phyloP scores from a whole-genome alignment of 495 filamentous ascomycete genomes.

The Xylaria venustula region DNA sequence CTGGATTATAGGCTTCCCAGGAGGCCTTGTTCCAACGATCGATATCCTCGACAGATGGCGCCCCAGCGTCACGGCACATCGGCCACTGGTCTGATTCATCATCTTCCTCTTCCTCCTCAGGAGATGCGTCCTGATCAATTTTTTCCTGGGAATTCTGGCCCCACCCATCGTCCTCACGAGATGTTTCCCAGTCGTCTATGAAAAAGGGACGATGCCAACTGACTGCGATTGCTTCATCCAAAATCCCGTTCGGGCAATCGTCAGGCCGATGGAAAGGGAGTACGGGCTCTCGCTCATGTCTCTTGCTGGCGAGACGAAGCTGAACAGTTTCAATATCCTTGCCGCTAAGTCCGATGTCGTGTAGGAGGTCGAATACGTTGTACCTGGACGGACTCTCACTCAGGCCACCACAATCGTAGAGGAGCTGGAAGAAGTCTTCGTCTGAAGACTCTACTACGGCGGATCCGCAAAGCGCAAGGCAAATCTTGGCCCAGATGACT shows the following conservation, averaged over 20 bases:
- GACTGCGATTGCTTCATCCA: neutral
- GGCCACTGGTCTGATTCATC: too few relatives aligned
- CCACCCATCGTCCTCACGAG: too few relatives aligned
- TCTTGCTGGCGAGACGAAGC: neutral
- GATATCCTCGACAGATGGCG: too few relatives aligned
- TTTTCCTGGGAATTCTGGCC: too few relatives aligned
- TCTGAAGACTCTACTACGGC: neutral
- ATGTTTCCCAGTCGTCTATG: too few relatives aligned
- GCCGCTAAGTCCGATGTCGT: neutral
- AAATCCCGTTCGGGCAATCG: neutral
- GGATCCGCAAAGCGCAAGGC: neutral
- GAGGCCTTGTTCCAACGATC: too few relatives aligned
- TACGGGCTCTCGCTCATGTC: neutral
- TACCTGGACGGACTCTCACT: neutral
- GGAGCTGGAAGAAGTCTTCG: neutral
- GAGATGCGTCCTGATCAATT: too few relatives aligned
- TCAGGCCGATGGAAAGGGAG: neutral
- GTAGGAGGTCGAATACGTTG: constrained; percentile 6
- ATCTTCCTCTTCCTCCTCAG: too few relatives aligned
- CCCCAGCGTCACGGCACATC: too few relatives aligned
- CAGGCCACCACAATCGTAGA: neutral
- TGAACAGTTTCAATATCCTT: neutral
- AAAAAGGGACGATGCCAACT: neutral
- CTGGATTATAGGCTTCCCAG: too few relatives aligned
- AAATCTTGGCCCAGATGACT: neutral